Conservation (phyloP, 2,329 filamentous ascomycete genomes). For the Aspergillus caelatus region DNA sequence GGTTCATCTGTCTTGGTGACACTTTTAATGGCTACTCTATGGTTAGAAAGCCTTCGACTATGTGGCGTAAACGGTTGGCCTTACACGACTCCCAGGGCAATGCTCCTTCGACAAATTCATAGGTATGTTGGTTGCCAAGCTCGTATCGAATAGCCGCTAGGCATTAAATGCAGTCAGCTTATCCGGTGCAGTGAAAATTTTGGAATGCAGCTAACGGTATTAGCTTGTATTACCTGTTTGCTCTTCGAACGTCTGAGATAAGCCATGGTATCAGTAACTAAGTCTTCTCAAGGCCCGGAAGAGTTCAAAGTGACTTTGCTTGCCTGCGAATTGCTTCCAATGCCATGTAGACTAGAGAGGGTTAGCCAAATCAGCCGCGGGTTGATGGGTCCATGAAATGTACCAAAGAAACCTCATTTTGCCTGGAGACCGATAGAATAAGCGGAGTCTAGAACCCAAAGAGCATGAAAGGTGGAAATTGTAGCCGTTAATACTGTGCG, state of each 20-base stretch:
- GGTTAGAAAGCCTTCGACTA: not conserved
- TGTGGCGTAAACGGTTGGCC: not conserved
- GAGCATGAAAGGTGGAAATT: not conserved
- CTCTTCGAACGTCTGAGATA: constrained; percentile 8
- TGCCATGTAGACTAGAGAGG: constrained; percentile 24
- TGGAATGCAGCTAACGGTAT: not conserved
- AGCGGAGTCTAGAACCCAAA: not conserved
- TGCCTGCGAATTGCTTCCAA: constrained; percentile 25
- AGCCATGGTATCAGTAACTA: not conserved
- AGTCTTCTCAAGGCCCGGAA: not conserved
- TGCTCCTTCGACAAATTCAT: constrained; percentile 27
- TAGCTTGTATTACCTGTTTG: constrained; percentile 7
- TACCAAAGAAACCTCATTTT: not conserved
- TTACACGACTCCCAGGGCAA: constrained; percentile 14
- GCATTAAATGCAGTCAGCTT: not conserved
- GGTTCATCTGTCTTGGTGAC: not conserved
- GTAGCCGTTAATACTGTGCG: no score
- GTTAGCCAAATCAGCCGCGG: not conserved
- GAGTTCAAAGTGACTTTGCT: not conserved
- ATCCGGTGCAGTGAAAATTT: not conserved
- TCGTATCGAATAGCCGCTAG: constrained; percentile 26
- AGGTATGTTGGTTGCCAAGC: constrained; percentile 21
- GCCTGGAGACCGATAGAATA: not conserved
- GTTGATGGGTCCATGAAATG: not conserved
- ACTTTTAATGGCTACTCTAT: not conserved